Percentiles rank a stretch among this genome's conserved stretches.
Evolutionary conservation across 2,329 filamentous ascomycete genomes (phyloP).

Genomic region (Simplicillium sp.): DNA sequence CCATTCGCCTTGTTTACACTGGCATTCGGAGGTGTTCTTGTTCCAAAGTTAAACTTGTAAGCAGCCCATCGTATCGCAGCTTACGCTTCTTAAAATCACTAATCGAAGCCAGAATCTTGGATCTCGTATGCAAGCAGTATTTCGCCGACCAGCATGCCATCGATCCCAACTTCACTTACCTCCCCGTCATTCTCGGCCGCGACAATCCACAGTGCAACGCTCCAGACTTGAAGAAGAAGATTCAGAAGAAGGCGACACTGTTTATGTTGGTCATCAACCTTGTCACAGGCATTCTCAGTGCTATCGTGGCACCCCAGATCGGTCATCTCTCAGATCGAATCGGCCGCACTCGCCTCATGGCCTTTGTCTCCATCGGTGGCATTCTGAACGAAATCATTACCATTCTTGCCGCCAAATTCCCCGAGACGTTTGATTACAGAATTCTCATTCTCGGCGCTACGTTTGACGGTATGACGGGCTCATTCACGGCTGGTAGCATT

Average conservation of each 20-base stretch:
- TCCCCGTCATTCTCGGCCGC: constrained; percentile 56
- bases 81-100: neutral
- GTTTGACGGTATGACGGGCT: constrained; percentile 77
- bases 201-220: constrained; percentile 74
- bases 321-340: constrained; percentile 81
- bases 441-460: constrained; percentile 70
- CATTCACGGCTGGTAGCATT: constrained; percentile 72
- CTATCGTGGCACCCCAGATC: constrained; percentile 71
- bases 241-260: constrained; percentile 66
- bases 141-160: constrained; percentile 55
- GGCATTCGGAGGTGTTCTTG: constrained; percentile 76
- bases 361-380: constrained; percentile 64
- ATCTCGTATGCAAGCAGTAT: constrained; percentile 76
- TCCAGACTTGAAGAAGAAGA: constrained; percentile 66
- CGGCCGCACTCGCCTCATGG: constrained; percentile 67
- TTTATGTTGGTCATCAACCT: constrained; percentile 73
- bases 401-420: constrained; percentile 67
- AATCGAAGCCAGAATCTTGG: constrained; percentile 50
- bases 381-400: constrained; percentile 67
- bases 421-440: constrained; percentile 63
- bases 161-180: constrained; percentile 50
- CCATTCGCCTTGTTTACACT: constrained; percentile 76
- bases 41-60: constrained; percentile 77
- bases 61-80: constrained; percentile 12
- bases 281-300: constrained; percentile 66